Base-by-base conservation (phyloP, 371 early-diverging fungal species). In the Circinella umbellata region DNA sequence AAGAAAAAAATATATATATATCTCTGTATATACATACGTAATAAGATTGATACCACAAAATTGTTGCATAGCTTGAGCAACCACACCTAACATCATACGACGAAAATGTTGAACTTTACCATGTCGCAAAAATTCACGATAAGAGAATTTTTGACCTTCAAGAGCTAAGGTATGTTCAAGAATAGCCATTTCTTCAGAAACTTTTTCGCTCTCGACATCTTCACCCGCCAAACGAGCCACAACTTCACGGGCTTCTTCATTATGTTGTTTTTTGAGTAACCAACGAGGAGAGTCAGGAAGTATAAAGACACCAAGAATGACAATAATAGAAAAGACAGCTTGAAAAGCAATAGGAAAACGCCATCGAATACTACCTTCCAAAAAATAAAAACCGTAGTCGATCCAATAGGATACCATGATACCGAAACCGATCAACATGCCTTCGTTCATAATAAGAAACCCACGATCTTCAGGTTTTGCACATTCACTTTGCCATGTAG, bases 211-310 rank as follows among this genome's bases (percentile, higher is more conserved):
- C 15, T 66, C 67, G 57, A 76, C 73, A 37, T 79, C 77, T 46
- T 72, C 78, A 36, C 73, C 72, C 67, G 78, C 76, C 3, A 83
- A 73, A 53, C 78, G 75, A 61, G 79, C 80, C 54, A 83, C 70
- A 3, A 83, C 80, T 27, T 73, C 74, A 63, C 81, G 79, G 36
- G 75, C 73, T 37, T 80, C 78, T 6, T 79, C 79, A 34, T 71
- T 73, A 36, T 73, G 57, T 47, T 80, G 78, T 34, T 86, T 80
- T 54, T 80, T 73, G 54, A 83, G 67, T 17, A 88, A 67, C 88
- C 88, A 88, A 73, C 88, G 86, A 39, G 88, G 87, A 7, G 88
- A 79, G 64, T 85, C 87, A 15, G 89, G 89, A 7, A 88, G 77
- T 62, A 87, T 60, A 36, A 81, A 76, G 17, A 77, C 69, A 61